Conservation (phyloP, 176 grass and related monocot species). For the barley (Hordeum vulgare) region MorexV3_pseudomolecules_assembly NC_058524.1:162749504-162750003, state of each 20-base stretch:
- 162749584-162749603: conserved; percentile 92
- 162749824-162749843: conserved; percentile 63
- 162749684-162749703: conserved; percentile 89
- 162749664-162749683: conserved; percentile 95
- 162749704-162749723: conserved; percentile 81
- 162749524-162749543: conserved; percentile 88
- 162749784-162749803: conserved; percentile 69
- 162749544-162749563: conserved; percentile 91
- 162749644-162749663: conserved; percentile 98
- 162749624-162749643: conserved; percentile 95
- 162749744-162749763: conserved; percentile 89
- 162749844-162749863: conserved; percentile 77
- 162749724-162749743: conserved; percentile 61
- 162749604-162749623: conserved; percentile 85
- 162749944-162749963: conserved; percentile 80
- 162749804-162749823: conserved; percentile 78
- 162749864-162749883: conserved; percentile 77
- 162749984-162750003: conserved; percentile 37
- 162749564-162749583: conserved; percentile 88
- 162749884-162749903: conserved; percentile 79
- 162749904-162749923: conserved; percentile 82
- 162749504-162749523: conserved; percentile 85
- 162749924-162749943: conserved; percentile 71
- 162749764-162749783: conserved; percentile 57
- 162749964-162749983: conserved; percentile 53